Conservation (phyloP, 306 rosid genomes). For the Lathyrus oleraceus region DNA sequence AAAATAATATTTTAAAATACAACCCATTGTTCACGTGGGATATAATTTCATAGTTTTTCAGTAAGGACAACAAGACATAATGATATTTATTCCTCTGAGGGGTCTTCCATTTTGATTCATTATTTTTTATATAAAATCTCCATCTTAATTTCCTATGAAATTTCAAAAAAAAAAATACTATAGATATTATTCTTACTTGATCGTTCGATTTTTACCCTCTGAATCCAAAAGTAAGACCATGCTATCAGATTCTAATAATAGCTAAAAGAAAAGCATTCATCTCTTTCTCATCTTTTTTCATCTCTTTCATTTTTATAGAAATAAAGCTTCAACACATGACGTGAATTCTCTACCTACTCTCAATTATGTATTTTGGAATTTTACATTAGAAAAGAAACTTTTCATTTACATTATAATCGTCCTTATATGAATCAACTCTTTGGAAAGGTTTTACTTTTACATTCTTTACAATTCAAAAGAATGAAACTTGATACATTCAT, state of each 20-base stretch:
- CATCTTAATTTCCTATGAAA: not conserved
- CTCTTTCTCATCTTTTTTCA: conserved; percentile 28
- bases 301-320: conserved; percentile 42
- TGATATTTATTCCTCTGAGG: conserved; percentile 24
- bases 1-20: not conserved
- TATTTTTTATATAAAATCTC: not conserved
- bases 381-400: conserved; percentile 31
- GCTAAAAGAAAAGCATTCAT: conserved; percentile 32
- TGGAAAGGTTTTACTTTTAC: not conserved
- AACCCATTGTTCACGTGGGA: conserved; percentile 46
- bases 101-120: conserved; percentile 22
- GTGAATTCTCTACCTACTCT: conserved; percentile 40
- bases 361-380: conserved; percentile 36
- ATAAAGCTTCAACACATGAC: conserved; percentile 43
- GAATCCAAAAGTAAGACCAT: conserved; percentile 33
- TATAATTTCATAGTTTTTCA: conserved; percentile 38
- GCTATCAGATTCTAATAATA: conserved; percentile 38
- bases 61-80: conserved; percentile 31
- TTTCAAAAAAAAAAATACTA: not conserved
- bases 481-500: not conserved
- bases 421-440: not conserved
- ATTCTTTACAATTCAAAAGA: conserved; percentile 26
- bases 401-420: not conserved
- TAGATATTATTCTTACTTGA: conserved; percentile 20
- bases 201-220: conserved; percentile 22